Conservation (phyloP, 2,329 filamentous ascomycete species). For the Talaromyces atroroseus region DNA sequence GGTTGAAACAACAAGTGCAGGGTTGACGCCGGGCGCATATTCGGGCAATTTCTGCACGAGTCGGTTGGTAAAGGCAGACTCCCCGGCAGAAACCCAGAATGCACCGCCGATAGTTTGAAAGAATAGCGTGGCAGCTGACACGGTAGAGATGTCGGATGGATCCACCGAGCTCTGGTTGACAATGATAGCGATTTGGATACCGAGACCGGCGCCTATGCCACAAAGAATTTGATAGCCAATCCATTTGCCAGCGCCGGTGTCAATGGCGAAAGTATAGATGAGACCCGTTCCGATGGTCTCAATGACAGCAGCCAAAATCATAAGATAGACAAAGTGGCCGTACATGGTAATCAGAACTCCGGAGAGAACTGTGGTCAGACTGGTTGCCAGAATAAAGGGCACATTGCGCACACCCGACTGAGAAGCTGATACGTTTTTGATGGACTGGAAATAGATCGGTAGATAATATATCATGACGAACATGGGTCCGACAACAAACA, state of each 20-base stretch:
- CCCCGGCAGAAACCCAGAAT: constrained; percentile 26
- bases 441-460: constrained; percentile 34
- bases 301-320: constrained; percentile 24
- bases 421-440: constrained; percentile 28
- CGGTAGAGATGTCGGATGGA: constrained; percentile 18
- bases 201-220: constrained; percentile 19
- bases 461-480: constrained; percentile 31
- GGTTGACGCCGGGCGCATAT: constrained; percentile 22
- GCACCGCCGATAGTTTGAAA: constrained; percentile 30
- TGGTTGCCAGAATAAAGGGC: constrained; percentile 33
- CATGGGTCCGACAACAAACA: constrained; percentile 32
- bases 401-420: constrained; percentile 38
- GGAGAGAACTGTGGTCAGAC: constrained; percentile 23
- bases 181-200: constrained; percentile 17
- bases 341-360: constrained; percentile 24
- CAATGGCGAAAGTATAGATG: constrained; percentile 28
- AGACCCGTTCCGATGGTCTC: constrained; percentile 20
- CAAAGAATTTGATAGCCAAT: constrained; percentile 23
- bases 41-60: constrained; percentile 21
- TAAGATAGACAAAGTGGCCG: constrained; percentile 25
- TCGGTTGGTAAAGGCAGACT: constrained; percentile 30
- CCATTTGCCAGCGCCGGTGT: constrained; percentile 19
- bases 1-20: constrained; percentile 21
- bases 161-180: constrained; percentile 19
- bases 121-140: constrained; percentile 21